A percentile compares a stretch with the other conserved stretches of the same genome.
phyloP scores from a whole-genome alignment of 495 filamentous ascomycete genomes.

The Jackrogersella multiformis region DNA sequence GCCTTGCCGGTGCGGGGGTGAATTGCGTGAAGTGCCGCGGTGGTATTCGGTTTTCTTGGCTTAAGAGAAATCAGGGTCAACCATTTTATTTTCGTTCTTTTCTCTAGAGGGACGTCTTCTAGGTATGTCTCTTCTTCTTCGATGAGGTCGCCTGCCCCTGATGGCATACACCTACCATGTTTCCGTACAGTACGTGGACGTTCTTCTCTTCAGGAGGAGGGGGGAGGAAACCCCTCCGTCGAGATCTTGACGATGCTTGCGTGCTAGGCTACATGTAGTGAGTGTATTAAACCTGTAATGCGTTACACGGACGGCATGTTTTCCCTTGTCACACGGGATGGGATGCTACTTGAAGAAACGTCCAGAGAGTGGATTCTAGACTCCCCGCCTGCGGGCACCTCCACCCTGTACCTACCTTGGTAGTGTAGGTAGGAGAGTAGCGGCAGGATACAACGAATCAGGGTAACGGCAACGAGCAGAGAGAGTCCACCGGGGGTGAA shows the following conservation, averaged over 20 bases:
- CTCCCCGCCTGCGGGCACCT: conserved; percentile 19
- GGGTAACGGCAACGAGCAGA: conserved; percentile 22
- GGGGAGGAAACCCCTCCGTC: conserved; percentile 12
- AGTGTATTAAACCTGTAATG: conserved; percentile 38
- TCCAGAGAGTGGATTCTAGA: conserved; percentile 29
- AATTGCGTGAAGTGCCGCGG: conserved; percentile 38
- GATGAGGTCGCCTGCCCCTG: conserved; percentile 7
- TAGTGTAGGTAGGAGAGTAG: conserved; percentile 30
- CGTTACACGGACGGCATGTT: conserved; percentile 39
- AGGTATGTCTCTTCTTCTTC: conserved; percentile 13
- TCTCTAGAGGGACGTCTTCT: conserved; percentile 6
- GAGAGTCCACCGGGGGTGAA: conserved; percentile 12
- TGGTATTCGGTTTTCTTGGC: conserved; percentile 42
- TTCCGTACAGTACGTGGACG: conserved; percentile 7
- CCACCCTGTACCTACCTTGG: too few relatives aligned
- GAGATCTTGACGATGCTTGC: conserved; percentile 29
- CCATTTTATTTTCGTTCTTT: not conserved
- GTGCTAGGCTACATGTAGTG: conserved; percentile 34
- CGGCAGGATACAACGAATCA: conserved; percentile 30
- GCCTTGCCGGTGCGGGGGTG: conserved; percentile 42
- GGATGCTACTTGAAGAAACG: conserved; percentile 39
- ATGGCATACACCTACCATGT: not conserved
- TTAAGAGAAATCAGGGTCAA: conserved; percentile 5
- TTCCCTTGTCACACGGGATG: conserved; percentile 38
- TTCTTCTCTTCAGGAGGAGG: not conserved